Percentiles rank a stretch among this genome's conserved stretches.
Evolutionary conservation across 2,329 filamentous ascomycete species (phyloP).

Genomic region (Tolypocladium cylindrosporum): DNA sequence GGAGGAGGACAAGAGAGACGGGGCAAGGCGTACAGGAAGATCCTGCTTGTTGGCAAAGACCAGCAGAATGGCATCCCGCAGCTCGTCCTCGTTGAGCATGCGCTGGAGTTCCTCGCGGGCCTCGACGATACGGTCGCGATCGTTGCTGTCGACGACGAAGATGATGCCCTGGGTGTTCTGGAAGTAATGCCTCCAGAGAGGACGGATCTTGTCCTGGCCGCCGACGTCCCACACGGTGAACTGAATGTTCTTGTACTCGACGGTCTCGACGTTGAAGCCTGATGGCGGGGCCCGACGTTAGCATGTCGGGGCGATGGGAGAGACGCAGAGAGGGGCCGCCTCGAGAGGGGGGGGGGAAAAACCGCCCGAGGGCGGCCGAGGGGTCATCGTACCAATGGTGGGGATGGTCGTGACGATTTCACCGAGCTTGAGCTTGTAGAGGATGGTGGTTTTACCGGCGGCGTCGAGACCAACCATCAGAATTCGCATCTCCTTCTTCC

Average conservation of each 20-base stretch:
- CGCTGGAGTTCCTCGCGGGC: conserved; percentile 92
- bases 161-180: conserved; percentile 99
- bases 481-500: conserved; percentile 99
- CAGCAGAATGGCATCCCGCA: conserved; percentile 90
- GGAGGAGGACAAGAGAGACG: neutral
- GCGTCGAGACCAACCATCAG: conserved; percentile 99
- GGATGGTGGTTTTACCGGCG: conserved; percentile 98
- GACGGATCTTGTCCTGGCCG: conserved; percentile 99
- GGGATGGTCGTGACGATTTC: conserved; percentile 99
- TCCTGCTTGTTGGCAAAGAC: conserved; percentile 99
- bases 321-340: neutral
- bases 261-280: conserved; percentile 99
- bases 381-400: conserved; percentile 67
- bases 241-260: conserved; percentile 99
- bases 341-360: neutral
- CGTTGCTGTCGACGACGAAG: conserved; percentile 98
- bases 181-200: conserved; percentile 99
- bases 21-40: conserved; percentile 64
- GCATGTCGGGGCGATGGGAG: neutral
- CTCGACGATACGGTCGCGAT: conserved; percentile 96
- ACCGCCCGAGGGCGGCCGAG: neutral
- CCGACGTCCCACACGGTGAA: conserved; percentile 99
- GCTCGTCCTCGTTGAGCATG: conserved; percentile 98
- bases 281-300: conserved; percentile 10
- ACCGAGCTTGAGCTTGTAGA: conserved; percentile 99